Evolutionary conservation across 768 basidiomycete genomes (phyloP).

Genomic region (Sarcodon aspratus): DNA sequence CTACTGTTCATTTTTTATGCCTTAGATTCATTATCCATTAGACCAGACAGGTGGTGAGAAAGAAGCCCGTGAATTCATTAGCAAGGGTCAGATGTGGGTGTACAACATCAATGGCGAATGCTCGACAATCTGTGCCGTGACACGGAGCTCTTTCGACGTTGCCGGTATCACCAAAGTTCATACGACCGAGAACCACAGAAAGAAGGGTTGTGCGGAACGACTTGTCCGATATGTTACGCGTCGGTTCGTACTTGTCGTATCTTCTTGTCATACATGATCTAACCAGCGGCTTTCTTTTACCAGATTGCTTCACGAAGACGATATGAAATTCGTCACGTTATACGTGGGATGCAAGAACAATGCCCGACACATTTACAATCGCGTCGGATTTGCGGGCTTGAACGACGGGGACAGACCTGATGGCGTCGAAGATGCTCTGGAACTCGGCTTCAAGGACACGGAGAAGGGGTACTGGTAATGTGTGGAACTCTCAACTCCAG

Average conservation of each 20-base stretch:
- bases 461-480: constrained; percentile 42
- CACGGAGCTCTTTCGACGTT: constrained; percentile 37
- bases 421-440: constrained; percentile 36
- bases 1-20: background rate
- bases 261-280: background rate
- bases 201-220: constrained; percentile 37
- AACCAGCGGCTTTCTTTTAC: constrained; percentile 7
- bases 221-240: constrained; percentile 36
- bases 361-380: constrained; percentile 40
- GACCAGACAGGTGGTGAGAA: constrained; percentile 20
- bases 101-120: constrained; percentile 30
- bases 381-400: constrained; percentile 40
- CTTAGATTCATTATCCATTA: constrained; percentile 35
- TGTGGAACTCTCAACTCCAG: no score
- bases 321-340: constrained; percentile 37
- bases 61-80: constrained; percentile 37
- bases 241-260: constrained; percentile 20
- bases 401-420: constrained; percentile 25
- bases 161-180: constrained; percentile 50
- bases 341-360: constrained; percentile 43
- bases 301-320: constrained; percentile 30
- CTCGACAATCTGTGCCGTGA: constrained; percentile 42
- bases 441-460: constrained; percentile 38
- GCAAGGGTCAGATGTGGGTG: constrained; percentile 40
- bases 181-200: constrained; percentile 33